Base-by-base conservation (phyloP, 2,329 filamentous ascomycete genomes). In the Coniochaeta sp. region DNA sequence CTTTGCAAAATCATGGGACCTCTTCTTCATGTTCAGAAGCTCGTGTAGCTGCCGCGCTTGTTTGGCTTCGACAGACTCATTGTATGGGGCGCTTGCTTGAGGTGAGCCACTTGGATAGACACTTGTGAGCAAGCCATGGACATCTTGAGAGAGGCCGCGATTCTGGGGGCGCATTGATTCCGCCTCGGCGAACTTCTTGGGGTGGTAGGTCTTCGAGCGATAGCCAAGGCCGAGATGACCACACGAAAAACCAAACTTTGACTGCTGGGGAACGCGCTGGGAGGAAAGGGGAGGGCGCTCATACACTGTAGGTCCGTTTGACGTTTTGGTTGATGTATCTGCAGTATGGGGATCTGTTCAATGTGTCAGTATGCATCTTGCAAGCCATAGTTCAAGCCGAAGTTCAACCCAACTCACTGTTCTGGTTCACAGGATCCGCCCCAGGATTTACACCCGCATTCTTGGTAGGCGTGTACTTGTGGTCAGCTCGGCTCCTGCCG, bases 291-390 rank as follows among this genome's bases (percentile, higher is more conserved):
- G 54, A 52, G 63, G 56, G 59, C 57, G 55, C 50, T 53, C 76
- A 69, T 79, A 79, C 76, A 76, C 73, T 69, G 73, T 72, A 55
- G 71, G 67, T 35, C 64, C 65, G 27, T 63, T 61, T 32, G 55
- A 61, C 53, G 60, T 61, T 55, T 61, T 61, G 47, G 58, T 50
- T 10, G 63, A 45, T 45, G 52, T 52, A 24, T 54, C 54, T 10
- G n/a, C 18, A 54, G 51, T 57, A 38, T 58, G 52, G 28, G 48
- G 48, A 40, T 52, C 56, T 49, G 50, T 55, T 22, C 10, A 32
- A 16, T 53, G 49, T 53, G 51, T 59, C 51, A 61, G 58, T 50
- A 53, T n/a, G 22, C 4, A 38, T 10, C 33, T 14, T n/a, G n/a
- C n/a, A n/a, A n/a, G n/a, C n/a, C n/a, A n/a, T n/a, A n/a, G n/a